Evolutionary conservation across 1,139 yeast species (phyloP).

Genomic region (Suhomyces kunorum): DNA sequence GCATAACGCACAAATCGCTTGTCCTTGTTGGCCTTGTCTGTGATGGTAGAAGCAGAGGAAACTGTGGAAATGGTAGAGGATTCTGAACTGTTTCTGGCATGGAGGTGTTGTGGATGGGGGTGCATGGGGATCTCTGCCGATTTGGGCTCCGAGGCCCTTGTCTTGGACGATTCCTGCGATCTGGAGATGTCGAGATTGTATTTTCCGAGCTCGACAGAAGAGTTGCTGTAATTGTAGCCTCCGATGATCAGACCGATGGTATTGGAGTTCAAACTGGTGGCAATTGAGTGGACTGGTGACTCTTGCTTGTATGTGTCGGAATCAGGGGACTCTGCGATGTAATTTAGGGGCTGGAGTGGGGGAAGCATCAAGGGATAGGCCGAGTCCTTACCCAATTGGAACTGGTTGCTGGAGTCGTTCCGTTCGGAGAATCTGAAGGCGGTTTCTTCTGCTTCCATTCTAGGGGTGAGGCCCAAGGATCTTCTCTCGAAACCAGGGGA

Average conservation of each 20-base stretch:
- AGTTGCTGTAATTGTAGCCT: slow-evolving; percentile 31
- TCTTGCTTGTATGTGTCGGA: slow-evolving; percentile 8
- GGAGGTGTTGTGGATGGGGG: slow-evolving; percentile 18
- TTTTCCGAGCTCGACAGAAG: slow-evolving; percentile 22
- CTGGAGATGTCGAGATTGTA: slow-evolving; percentile 6
- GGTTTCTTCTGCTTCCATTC: slow-evolving; percentile 4
- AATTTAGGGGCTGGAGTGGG: slow-evolving; percentile 14
- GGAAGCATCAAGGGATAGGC: slow-evolving; percentile 4
- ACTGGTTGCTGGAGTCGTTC: slow-evolving; percentile 30
- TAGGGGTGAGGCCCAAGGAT: not conserved
- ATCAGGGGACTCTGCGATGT: slow-evolving; percentile 17
- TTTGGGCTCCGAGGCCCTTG: slow-evolving; percentile 1
- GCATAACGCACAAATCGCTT: slow-evolving; percentile 48
- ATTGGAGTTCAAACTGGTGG: slow-evolving; percentile 21
- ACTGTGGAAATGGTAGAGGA: slow-evolving; percentile 35
- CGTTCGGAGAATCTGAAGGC: slow-evolving; percentile 30
- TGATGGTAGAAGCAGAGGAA: slow-evolving; percentile 35
- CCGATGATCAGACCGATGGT: slow-evolving; percentile 35
- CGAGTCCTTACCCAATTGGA: slow-evolving; percentile 14
- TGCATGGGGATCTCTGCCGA: slow-evolving; percentile 1
- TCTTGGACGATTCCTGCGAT: slow-evolving; percentile 5
- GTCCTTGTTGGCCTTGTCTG: slow-evolving; percentile 37
- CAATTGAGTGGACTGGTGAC: slow-evolving; percentile 8
- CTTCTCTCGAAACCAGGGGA: not conserved
- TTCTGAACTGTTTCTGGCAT: slow-evolving; percentile 41